Conservation (phyloP, 192 early-diverging fungal genomes). For the Backusella morwellensis region DNA sequence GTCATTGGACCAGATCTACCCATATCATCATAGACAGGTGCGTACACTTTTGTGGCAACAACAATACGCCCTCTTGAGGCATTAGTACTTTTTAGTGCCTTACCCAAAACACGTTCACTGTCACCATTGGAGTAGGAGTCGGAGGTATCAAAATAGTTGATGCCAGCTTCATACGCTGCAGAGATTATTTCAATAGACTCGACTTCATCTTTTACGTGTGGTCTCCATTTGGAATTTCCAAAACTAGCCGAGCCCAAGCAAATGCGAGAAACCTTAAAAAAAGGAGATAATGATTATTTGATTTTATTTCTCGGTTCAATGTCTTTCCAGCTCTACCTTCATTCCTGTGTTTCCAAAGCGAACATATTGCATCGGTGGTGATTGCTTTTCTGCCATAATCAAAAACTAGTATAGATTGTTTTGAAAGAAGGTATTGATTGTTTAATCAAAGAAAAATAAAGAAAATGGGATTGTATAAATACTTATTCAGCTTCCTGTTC, state of each 20-base stretch:
- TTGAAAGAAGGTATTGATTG: not conserved
- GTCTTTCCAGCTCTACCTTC: conserved; percentile 48
- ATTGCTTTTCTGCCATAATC: not conserved
- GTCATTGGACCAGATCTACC: conserved; percentile 26
- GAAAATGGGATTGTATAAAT: not conserved
- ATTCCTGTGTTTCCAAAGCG: conserved; percentile 69
- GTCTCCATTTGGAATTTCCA: conserved; percentile 34
- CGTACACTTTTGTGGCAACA: conserved; percentile 72
- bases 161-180: conserved; percentile 64
- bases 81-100: conserved; percentile 35
- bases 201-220: conserved; percentile 43
- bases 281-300: not conserved
- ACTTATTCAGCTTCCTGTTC: not conserved
- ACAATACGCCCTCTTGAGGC: conserved; percentile 66
- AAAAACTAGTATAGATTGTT: not conserved
- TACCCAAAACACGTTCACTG: conserved; percentile 36
- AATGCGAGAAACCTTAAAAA: conserved; percentile 37
- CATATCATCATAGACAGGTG: conserved; percentile 45
- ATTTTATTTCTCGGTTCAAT: not conserved
- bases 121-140: conserved; percentile 42
- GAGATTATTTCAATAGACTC: conserved; percentile 42
- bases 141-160: conserved; percentile 79
- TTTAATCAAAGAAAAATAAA: not conserved
- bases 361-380: conserved; percentile 64
- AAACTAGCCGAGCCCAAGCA: conserved; percentile 48